Conservation (phyloP, 305 asterid genomes). For the Solanum hybrid region DNA sequence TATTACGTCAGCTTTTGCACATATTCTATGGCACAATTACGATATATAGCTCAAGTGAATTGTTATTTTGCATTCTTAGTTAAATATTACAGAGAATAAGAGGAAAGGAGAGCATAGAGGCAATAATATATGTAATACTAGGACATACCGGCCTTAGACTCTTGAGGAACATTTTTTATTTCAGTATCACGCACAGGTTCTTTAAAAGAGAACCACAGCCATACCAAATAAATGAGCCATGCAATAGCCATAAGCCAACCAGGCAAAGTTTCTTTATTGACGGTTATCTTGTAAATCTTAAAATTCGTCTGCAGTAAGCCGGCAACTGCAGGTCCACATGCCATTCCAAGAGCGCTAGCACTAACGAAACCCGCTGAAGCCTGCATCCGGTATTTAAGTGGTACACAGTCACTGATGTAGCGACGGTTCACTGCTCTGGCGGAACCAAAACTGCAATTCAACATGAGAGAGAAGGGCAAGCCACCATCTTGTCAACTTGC, state of each 20-base stretch:
- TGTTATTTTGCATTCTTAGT: not conserved
- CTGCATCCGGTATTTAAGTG: conserved; percentile 80
- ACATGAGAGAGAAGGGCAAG: conserved; percentile 1
- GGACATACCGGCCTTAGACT: conserved; percentile 40
- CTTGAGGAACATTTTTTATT: conserved; percentile 19
- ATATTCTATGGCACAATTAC: not conserved
- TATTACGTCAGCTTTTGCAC: not conserved
- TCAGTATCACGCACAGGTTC: conserved; percentile 57
- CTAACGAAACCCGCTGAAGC: conserved; percentile 99
- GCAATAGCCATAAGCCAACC: conserved; percentile 97
- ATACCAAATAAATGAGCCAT: conserved; percentile 71
- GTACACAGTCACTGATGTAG: conserved; percentile 95
- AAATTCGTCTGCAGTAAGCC: conserved; percentile 75
- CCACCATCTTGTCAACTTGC: conserved; percentile 6
- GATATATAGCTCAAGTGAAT: not conserved
- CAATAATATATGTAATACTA: not conserved
- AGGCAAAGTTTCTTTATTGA: conserved; percentile 81
- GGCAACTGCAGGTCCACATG: conserved; percentile 97
- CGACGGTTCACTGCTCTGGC: conserved; percentile 98
- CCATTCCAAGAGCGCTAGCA: conserved; percentile 99
- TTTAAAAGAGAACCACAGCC: conserved; percentile 75
- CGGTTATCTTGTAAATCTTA: conserved; percentile 58
- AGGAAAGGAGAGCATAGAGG: not conserved
- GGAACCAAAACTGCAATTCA: conserved; percentile 76
- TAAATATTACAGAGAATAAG: not conserved